Base-by-base conservation (phyloP, 2,329 filamentous ascomycete genomes). In the Colletotrichum spinosum region DNA sequence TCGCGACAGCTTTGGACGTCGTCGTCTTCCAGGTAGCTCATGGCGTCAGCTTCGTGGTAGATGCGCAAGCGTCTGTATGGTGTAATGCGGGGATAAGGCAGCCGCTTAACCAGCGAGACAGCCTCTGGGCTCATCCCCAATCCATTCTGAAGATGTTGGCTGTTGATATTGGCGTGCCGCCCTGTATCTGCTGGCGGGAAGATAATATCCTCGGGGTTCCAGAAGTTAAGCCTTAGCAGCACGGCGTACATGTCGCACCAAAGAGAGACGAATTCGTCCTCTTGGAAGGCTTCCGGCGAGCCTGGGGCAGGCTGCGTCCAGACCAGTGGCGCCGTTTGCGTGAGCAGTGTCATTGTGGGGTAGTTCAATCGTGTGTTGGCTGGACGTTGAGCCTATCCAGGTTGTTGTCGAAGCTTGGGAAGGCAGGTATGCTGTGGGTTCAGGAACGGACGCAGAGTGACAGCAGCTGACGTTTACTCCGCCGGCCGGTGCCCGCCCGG, bases 251-350 rank as follows among this genome's bases (percentile, higher is more conserved):
- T 52, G 6, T 63, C 53, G 39, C 8, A 50, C 60, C 60, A 63
- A 9, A 63, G 60, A 33, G 60, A 17, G 45, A 63, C 60, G 9
- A 63, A 57, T 15, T 63, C 53, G 34, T 63, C 60, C 53, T 57
- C 60, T 34, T 12, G 2, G 2, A 57, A 63, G 5, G 60, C 60
- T 34, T 25, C 6, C 2, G 60, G 34, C 11, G 25, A 46, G 41
- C 35, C 60, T 25, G 7, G 44, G 15, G 49, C 58, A 15, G 58
- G 58, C 38, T 50, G 50, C 41, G n/a, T 49, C 51, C 58, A 55
- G 37, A 61, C 51, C 12, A 61, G 41, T 33, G 51, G 58, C 9
- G 58, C 51, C 49, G 42, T 49, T 8, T 50, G 2, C 2, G 35
- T 49, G 0, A 50, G 44, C 7, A 39, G 45, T 34, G 55, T 57